phyloP scores from a whole-genome alignment of 1,284 basidiomycete genomes.

The Heliocybe sulcata region DNA sequence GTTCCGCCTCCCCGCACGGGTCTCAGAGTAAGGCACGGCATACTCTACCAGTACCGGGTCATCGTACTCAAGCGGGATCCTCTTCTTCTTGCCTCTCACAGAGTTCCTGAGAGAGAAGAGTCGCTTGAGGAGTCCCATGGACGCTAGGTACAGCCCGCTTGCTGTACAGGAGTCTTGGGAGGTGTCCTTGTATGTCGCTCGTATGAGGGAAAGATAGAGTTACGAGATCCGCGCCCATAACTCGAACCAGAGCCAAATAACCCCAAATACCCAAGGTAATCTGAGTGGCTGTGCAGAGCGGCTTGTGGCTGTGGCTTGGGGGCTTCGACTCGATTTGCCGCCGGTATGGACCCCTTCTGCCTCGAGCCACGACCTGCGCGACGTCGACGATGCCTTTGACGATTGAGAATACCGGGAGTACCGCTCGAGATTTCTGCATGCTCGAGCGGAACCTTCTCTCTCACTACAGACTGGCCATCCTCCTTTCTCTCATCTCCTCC shows the following conservation, averaged over 20 bases:
- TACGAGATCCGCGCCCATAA: not conserved
- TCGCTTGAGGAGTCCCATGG: slow-evolving; percentile 65
- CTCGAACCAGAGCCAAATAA: not conserved
- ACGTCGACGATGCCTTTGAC: not conserved
- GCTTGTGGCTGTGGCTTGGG: not conserved
- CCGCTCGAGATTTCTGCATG: slow-evolving; percentile 67
- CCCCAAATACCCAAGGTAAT: not conserved
- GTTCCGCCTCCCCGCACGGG: slow-evolving; percentile 11
- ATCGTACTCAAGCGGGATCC: slow-evolving; percentile 8
- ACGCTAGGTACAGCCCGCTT: not conserved
- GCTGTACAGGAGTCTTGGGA: too few species aligned
- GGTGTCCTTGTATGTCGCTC: too few species aligned
- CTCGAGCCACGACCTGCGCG: too few species aligned
- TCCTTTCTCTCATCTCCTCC: slow-evolving; percentile 56
- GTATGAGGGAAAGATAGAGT: too few species aligned
- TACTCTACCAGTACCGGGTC: slow-evolving; percentile 3
- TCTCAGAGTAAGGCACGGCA: not conserved
- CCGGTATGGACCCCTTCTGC: not conserved
- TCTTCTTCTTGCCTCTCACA: slow-evolving; percentile 49
- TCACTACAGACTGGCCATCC: slow-evolving; percentile 54
- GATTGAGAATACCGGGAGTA: slow-evolving; percentile 22
- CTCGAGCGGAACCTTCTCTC: slow-evolving; percentile 66
- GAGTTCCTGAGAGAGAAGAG: slow-evolving; percentile 58
- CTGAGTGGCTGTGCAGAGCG: not conserved
- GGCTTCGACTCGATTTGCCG: not conserved